Evolutionary conservation across 2,329 filamentous ascomycete species (phyloP).

Genomic region (Pezicula neosporulosa): DNA sequence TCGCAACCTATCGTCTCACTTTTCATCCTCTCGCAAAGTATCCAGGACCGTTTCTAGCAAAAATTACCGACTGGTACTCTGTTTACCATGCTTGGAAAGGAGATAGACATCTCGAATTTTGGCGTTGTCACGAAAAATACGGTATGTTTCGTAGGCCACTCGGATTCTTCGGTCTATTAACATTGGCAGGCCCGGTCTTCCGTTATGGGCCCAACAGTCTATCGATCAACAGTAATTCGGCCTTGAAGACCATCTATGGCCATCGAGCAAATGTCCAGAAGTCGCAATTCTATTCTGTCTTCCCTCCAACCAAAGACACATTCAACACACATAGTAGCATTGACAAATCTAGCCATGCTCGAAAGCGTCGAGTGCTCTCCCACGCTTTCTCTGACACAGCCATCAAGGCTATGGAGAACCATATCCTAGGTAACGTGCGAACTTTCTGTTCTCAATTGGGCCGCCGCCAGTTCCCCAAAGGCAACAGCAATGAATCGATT

Average conservation of each 20-base stretch:
- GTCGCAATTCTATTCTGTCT: slow-evolving; percentile 70
- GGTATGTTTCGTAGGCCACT: slow-evolving; percentile 39
- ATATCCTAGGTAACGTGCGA: slow-evolving; percentile 31
- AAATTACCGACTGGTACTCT: slow-evolving; percentile 60
- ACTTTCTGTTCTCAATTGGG: slow-evolving; percentile 58
- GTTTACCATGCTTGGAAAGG: slow-evolving; percentile 74
- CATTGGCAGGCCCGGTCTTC: slow-evolving; percentile 55
- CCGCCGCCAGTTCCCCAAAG: neutral
- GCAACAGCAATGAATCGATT: neutral
- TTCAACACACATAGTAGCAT: slow-evolving; percentile 72
- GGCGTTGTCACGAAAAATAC: slow-evolving; percentile 67
- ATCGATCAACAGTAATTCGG: slow-evolving; percentile 70
- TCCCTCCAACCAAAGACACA: slow-evolving; percentile 59
- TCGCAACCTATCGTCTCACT: slow-evolving; percentile 50
- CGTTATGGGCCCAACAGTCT: slow-evolving; percentile 76
- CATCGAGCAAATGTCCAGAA: slow-evolving; percentile 63
- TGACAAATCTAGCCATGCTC: slow-evolving; percentile 64
- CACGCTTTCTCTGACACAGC: slow-evolving; percentile 54
- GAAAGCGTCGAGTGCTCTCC: slow-evolving; percentile 61
- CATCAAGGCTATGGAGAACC: slow-evolving; percentile 27
- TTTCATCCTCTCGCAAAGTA: slow-evolving; percentile 64
- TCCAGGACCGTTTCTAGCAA: slow-evolving; percentile 61
- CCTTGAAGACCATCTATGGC: slow-evolving; percentile 65
- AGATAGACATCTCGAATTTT: slow-evolving; percentile 70
- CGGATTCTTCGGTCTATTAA: neutral